Evolutionary conservation across 2,329 filamentous ascomycete genomes (phyloP), one percentile per base, ranked within the genome.

Genomic region (Fusarium xyrophilum): DNA sequence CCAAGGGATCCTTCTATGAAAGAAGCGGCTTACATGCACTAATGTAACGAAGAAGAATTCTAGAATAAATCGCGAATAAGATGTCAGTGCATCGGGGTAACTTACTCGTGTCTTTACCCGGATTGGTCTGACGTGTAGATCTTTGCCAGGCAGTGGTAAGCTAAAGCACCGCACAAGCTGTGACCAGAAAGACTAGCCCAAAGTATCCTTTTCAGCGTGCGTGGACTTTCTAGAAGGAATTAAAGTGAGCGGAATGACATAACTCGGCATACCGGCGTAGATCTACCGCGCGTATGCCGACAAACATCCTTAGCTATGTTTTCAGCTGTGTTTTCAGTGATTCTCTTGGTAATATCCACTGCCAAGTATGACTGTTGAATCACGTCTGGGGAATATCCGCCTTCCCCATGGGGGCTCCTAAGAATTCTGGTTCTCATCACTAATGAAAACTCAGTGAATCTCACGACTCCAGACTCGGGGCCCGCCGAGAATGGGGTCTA

Each of bases 11-110:
- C 32, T 44, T 44, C 32, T 13, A 28, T 63, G 43, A 50, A 63
- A 48, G 36, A 27, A 7, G 42, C 19, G 30, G 19, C 11, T 32
- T 30, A 25, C 30, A 43, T 58, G 25, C 23, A 12, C 15, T 23
- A 6, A 46, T 39, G 25, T 30, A 40, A 47, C 19, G 9, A 46
- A 51, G 36, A 60, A 63, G 15, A 57, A 25, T 47, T 65, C 63
- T 55, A 65, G 64, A 67, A 68, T 68, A 67, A 67, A 67, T 67
- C 50, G 64, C 64, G 64, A 64, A 67, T 51, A 58, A 59, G 21
- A 27, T 56, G 40, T 30, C 27, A 48, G 38, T 60, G 54, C 42
- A 21, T 46, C 21, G 46, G 44, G 6, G 10, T 9, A 30, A 39
- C 53, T 65, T 65, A 65, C 46, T 65, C 62, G 40, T 35, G 54